Evolutionary conservation across 2,329 filamentous ascomycete species (phyloP).

Genomic region (Nannizzia gypsea): DNA sequence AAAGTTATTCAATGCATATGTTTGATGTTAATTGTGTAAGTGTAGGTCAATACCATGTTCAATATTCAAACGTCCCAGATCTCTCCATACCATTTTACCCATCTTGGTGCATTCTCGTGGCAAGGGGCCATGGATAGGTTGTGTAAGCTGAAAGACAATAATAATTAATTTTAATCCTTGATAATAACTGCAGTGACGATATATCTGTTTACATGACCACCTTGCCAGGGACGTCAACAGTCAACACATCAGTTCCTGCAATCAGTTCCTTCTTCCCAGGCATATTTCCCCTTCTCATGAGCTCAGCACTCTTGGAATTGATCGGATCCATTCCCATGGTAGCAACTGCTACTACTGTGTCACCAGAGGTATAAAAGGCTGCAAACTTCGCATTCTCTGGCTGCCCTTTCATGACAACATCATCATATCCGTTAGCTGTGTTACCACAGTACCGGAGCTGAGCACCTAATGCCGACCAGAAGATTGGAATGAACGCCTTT

Average conservation of each 20-base stretch:
- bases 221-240: constrained; percentile 10
- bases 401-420: constrained; percentile 66
- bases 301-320: constrained; percentile 68
- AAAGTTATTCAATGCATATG: neutral
- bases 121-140: too few species aligned
- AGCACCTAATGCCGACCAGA: constrained; percentile 86
- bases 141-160: too few species aligned
- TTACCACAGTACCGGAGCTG: constrained; percentile 93
- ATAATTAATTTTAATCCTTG: too few species aligned
- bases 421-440: constrained; percentile 71
- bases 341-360: constrained; percentile 78
- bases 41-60: too few species aligned
- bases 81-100: too few species aligned
- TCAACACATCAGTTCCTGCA: constrained; percentile 35
- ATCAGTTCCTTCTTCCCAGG: constrained; percentile 65
- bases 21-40: neutral
- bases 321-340: constrained; percentile 84
- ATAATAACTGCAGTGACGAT: neutral
- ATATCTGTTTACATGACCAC: constrained; percentile 5
- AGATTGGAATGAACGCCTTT: constrained; percentile 77
- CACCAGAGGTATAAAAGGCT: constrained; percentile 78
- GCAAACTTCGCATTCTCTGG: constrained; percentile 69
- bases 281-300: constrained; percentile 78
- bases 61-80: too few species aligned
- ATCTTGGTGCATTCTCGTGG: too few species aligned